phyloP scores from a whole-genome alignment of 2,329 filamentous ascomycete species.

The Monosporascus sp. region DNA sequence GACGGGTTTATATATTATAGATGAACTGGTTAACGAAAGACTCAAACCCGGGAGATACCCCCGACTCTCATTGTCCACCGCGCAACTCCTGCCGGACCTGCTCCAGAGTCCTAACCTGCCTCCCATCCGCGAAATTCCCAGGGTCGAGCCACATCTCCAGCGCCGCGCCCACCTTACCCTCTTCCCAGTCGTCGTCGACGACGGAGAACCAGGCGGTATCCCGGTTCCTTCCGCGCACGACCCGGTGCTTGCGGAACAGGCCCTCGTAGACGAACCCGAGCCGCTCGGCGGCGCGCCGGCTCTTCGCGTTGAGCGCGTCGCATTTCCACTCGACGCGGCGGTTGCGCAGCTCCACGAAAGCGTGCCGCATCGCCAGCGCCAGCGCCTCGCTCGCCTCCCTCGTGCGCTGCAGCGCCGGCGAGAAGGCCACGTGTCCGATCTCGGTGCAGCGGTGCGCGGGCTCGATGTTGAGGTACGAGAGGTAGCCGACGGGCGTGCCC shows the following conservation, averaged over 20 bases:
- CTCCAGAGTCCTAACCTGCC: slow-evolving; percentile 42
- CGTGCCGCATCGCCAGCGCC: slow-evolving; percentile 48
- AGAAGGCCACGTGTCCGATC: slow-evolving; percentile 51
- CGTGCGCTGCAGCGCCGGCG: slow-evolving; percentile 44
- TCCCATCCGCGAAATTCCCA: slow-evolving; percentile 48
- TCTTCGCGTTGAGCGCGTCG: slow-evolving; percentile 49
- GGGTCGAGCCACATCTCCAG: slow-evolving; percentile 50
- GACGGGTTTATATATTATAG: too few relatives aligned
- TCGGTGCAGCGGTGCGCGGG: slow-evolving; percentile 46
- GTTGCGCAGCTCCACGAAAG: slow-evolving; percentile 49
- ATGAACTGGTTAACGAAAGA: not conserved
- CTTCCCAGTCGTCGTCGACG: slow-evolving; percentile 52
- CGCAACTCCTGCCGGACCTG: slow-evolving; percentile 10
- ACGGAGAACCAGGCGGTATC: slow-evolving; percentile 59
- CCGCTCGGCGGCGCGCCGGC: slow-evolving; percentile 47
- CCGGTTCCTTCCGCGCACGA: slow-evolving; percentile 49
- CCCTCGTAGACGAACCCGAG: slow-evolving; percentile 57
- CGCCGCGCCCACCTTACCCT: slow-evolving; percentile 29
- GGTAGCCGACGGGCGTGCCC: slow-evolving; percentile 16
- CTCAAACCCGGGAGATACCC: not conserved
- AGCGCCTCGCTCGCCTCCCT: slow-evolving; percentile 51
- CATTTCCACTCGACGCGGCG: slow-evolving; percentile 61
- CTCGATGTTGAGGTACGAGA: slow-evolving; percentile 37
- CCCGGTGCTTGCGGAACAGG: slow-evolving; percentile 55
- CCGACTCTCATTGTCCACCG: not conserved